Evolutionary conservation across 2,329 filamentous ascomycete species (phyloP).

Genomic region (Akanthomyces muscarius): DNA sequence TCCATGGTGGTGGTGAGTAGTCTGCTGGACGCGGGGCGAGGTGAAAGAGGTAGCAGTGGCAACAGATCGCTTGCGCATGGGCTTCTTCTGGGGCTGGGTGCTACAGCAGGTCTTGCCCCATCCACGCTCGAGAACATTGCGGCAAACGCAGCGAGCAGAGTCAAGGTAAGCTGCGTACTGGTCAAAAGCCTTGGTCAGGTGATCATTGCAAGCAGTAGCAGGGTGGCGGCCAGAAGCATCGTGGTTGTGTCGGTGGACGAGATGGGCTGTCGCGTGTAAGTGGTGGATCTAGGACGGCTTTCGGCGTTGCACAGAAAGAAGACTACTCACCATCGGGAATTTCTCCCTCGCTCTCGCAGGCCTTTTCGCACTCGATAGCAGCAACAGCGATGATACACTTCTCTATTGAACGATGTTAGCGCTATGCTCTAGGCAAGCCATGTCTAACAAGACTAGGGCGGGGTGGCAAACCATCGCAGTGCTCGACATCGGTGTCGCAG

Average conservation of each 20-base stretch:
- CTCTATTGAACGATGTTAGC: conserved; percentile 21
- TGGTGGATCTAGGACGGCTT: conserved; percentile 4
- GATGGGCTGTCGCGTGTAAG: conserved; percentile 15
- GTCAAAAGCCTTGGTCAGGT: conserved; percentile 31
- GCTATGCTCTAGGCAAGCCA: not conserved
- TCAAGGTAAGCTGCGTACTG: conserved; percentile 35
- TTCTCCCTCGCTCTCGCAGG: conserved; percentile 25
- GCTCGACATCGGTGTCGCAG: conserved; percentile 27
- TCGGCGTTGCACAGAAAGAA: not conserved
- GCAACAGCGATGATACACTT: conserved; percentile 31
- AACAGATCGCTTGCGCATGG: not conserved
- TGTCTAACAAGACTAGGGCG: not conserved
- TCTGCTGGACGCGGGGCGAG: not conserved
- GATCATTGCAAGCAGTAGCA: conserved; percentile 29
- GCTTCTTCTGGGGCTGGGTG: conserved; percentile 14
- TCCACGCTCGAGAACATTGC: conserved; percentile 29
- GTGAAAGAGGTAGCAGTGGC: not conserved
- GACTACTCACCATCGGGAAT: conserved; percentile 7
- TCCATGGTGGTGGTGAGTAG: conserved; percentile 23
- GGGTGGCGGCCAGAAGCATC: conserved; percentile 26
- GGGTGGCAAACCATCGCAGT: conserved; percentile 24
- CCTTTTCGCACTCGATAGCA: conserved; percentile 29
- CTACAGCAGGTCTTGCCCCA: conserved; percentile 28
- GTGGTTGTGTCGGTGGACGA: conserved; percentile 25
- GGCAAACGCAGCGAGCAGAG: conserved; percentile 36